Conservation (phyloP, 441 rosid species). For the Raphanus hybrid region DNA sequence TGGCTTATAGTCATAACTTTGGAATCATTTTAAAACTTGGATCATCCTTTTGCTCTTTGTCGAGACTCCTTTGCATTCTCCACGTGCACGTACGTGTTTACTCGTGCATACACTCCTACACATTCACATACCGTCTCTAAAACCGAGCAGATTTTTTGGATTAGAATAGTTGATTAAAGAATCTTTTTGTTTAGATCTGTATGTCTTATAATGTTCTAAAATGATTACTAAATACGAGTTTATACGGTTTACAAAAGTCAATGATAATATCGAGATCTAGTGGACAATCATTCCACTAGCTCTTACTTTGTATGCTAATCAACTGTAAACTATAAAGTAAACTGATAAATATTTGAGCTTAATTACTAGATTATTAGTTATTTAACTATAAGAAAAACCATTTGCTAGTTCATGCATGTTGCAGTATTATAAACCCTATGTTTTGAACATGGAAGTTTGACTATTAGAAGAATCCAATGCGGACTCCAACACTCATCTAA, state of each 20-base stretch:
- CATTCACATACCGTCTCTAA: neutral
- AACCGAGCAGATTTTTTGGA: slow-evolving; percentile 12
- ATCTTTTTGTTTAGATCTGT: slow-evolving; percentile 13
- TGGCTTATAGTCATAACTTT: slow-evolving; percentile 38
- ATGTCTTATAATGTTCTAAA: slow-evolving; percentile 11
- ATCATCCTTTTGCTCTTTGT: slow-evolving; percentile 33
- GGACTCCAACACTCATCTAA: slow-evolving; percentile 13
- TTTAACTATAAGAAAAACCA: neutral
- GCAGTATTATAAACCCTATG: slow-evolving; percentile 7
- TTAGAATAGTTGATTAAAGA: slow-evolving; percentile 12
- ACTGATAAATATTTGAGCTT: neutral
- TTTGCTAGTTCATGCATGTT: slow-evolving; percentile 4
- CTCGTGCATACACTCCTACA: slow-evolving; percentile 6
- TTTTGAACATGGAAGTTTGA: slow-evolving; percentile 10
- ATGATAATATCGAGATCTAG: slow-evolving; percentile 37
- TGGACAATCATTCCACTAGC: slow-evolving; percentile 40
- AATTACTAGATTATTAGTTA: neutral
- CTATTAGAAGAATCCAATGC: slow-evolving; percentile 37
- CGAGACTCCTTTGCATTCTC: slow-evolving; percentile 26
- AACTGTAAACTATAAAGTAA: slow-evolving; percentile 10
- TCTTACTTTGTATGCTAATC: slow-evolving; percentile 15
- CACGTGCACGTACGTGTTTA: slow-evolving; percentile 35
- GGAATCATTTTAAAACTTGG: slow-evolving; percentile 34
- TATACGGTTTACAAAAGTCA: slow-evolving; percentile 5
- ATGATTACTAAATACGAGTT: slow-evolving; percentile 1